Base-by-base conservation (phyloP, 495 filamentous ascomycete species). In the Hypoxylon trugodes region DNA sequence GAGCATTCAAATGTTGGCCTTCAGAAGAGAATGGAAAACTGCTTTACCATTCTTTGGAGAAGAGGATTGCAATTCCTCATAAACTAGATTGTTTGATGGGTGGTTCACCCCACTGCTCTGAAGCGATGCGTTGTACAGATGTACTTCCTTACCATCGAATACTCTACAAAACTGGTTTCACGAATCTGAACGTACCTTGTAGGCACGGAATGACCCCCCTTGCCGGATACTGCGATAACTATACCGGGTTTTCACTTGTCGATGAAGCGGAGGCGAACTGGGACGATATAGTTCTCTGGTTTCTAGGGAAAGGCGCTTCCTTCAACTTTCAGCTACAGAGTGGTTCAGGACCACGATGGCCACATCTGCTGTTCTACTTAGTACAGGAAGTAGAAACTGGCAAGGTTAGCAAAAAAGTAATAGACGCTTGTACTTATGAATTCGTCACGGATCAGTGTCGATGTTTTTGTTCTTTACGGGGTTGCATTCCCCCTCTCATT, bases 341-440 rank as follows among this genome's bases (percentile, higher is more conserved):
- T 32, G 7, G 3, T 22, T 33, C 15, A 22, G 8, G n/a, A 32
- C 25, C 1, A 41, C 25, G 13, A n/a, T 42, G 36, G 50, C 50
- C 50, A 1, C 50, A 54, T 30, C 24, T 54, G 2, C 5, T 54
- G 13, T 54, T 54, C 37, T 54, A 54, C 25, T 7, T 54, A 8
- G 13, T 6, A 22, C 19, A 6, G 8, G 8, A 1, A 18, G 9
- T 32, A 10, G 2, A 19, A 8, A 6, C 15, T 0, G 5, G 1
- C 0, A 3, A 42, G 1, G 4, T 33, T 13, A 7, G n/a, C 33
- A 41, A 33, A 33, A 2, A 16, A 15, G 0, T 33, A 1, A 7
- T 8, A 33, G 24, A 42, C 16, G 47, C 6, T 6, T 51, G 30
- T 10, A 36, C 5, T 10, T 51, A 51, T 9, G 47, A 38, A 51